Evolutionary conservation across 352 stramenopile genomes (phyloP).

Genomic region (Globisporangium emineosum): DNA sequence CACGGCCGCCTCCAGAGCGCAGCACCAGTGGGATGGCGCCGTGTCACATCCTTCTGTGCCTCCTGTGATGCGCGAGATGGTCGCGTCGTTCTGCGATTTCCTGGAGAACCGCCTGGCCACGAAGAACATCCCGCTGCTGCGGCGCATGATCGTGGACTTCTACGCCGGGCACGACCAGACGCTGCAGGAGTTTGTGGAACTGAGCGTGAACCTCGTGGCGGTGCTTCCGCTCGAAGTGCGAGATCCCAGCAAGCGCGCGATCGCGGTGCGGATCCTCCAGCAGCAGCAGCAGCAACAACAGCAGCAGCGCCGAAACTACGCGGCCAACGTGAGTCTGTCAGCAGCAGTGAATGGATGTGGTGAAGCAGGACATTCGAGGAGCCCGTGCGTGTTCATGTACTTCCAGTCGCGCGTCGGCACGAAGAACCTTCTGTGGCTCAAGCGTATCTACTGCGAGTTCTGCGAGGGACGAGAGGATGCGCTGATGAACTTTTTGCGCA

Average conservation of each 20-base stretch:
- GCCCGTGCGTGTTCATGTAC: slow-evolving; percentile 21
- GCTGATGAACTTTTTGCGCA: slow-evolving; percentile 23
- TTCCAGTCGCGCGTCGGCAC: slow-evolving; percentile 28
- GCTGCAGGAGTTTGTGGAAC: slow-evolving; percentile 31
- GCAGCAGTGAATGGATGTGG: no score
- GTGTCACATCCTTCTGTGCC: background rate
- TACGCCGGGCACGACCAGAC: slow-evolving; percentile 24
- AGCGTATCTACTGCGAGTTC: slow-evolving; percentile 32
- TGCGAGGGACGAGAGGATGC: slow-evolving; percentile 20
- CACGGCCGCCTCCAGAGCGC: background rate
- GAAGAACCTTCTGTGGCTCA: slow-evolving; percentile 37
- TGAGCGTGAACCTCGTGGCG: slow-evolving; percentile 27
- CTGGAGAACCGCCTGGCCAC: slow-evolving; percentile 30
- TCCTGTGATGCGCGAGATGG: background rate
- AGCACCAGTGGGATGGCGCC: background rate
- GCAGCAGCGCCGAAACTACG: slow-evolving; percentile 12
- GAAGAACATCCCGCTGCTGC: slow-evolving; percentile 25
- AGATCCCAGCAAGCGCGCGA: background rate
- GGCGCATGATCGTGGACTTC: slow-evolving; percentile 29
- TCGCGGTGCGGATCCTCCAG: slow-evolving; percentile 26
- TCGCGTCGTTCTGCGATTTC: slow-evolving; percentile 29
- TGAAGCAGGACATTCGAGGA: background rate
- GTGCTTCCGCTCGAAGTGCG: slow-evolving; percentile 25
- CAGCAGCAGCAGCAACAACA: slow-evolving; percentile 37
- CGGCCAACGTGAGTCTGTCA: background rate